Base-by-base conservation (phyloP, 129 eudicot genomes). In the Flaveria brownii region DNA sequence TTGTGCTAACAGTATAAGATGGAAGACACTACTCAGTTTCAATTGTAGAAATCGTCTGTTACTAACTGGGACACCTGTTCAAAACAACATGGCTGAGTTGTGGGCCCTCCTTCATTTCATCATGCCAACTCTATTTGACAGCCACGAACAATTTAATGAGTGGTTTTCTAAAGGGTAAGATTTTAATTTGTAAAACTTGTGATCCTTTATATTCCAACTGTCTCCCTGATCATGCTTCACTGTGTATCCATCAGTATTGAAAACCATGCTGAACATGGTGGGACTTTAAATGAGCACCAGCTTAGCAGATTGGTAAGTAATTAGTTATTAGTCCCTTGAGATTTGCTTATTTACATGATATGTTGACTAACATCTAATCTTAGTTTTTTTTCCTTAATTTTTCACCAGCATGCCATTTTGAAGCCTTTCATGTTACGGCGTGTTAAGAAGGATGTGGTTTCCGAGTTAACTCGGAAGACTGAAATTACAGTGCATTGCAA, bases 111-210 rank as follows among this genome's bases (percentile, higher is more conserved):
- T 94, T 49, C 99, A 94, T 86, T 94, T 94, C 81, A 94, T 94
- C 69, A 94, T 94, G 99, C 99, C 99, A 16, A 91, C 99, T 11
- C 82, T 94, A 17, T 94, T 94, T 63, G 99, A 94, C 85, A 94
- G 99, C 86, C 99, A 94, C 71, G 99, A 94, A 52, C 97, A 91
- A 59, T 94, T 94, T 64, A 94, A 91, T 59, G 97, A 94, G 82
- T 94, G 99, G 99, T 94, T 94, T 82, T 94, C 99, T 41, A 94
- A 94, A 85, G 99, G 99, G 99, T 94, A 94, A 50, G 82, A 67
- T 55, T 52, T 59, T 77, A 2, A 63, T 30, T n/a, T 71, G 62
- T 30, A n/a, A 46, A 13, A 5, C 33, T 41, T 1, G 63, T 72
- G 15, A 59, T 11, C 16, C 26, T 16, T 42, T 30, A 18, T 20